Base-by-base conservation (phyloP, 2,329 filamentous ascomycete genomes). In the Stagonosporopsis cucurbitacearum region DNA sequence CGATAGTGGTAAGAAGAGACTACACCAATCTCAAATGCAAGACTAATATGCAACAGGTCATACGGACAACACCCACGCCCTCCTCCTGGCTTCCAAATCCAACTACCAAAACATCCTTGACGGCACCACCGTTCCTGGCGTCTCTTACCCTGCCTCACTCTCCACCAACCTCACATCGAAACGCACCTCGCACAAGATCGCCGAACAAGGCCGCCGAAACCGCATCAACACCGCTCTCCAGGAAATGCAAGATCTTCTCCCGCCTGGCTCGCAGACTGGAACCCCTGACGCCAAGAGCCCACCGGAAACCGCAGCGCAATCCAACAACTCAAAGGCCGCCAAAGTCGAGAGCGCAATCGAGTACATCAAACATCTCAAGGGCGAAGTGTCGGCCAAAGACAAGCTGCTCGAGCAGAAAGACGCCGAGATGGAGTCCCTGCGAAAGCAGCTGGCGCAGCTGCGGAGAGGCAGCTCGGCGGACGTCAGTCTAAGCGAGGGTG, bases 31-130 rank as follows among this genome's bases (percentile, higher is more conserved):
- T 12, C 9, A 11, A 15, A 7, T 15, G 12, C 41, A 45, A 45
- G 22, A 30, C 65, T 71, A 47, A 67, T 58, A 44, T 33, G 22
- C 54, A 36, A 17, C 65, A 77, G 77, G 77, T 32, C 72, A 84
- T 15, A 79, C 84, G 19, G 81, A 84, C 32, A 84, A 87, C 47
- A 82, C 82, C 3, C 86, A 86, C 54, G 85, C 87, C n/a, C 83
- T 92, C 25, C 84, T 98, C 40, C 83, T 99, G 25, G 91, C 93
- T 32, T 92, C 91, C 15, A 98, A 98, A 74, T 98, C 94, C 2
- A 99, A 99, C 70, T 99, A 99, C 69, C 94, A 98, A 70, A 96
- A 97, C 67, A 95, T 99, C 33, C 79, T 99, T 11, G 95, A 98
- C 73, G 95, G 95, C 44, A 98, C 92, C 46, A 88, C 89, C 52